These are phyloP conservation scores for Paraphaeosphaeria minitans DNA, from an alignment of 2,329 filamentous ascomycete species.

Conservation along the genomic window DNA sequence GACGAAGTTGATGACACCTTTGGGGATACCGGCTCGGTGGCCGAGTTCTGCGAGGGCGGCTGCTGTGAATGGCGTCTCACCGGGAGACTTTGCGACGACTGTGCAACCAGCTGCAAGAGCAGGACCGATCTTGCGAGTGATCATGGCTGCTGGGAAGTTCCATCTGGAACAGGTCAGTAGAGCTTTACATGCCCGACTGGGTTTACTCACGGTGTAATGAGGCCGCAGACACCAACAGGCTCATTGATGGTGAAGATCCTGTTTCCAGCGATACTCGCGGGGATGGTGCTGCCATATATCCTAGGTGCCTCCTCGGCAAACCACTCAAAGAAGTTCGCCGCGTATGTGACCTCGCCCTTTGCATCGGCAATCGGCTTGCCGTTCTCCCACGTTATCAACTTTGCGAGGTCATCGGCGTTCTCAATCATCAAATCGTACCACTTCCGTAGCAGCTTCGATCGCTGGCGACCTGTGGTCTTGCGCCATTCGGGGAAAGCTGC, in stretches of 20 bases:
- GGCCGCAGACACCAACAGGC: constrained; percentile 80
- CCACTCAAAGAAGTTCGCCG: constrained; percentile 50
- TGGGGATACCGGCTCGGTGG: constrained; percentile 84
- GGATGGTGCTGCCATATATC: constrained; percentile 70
- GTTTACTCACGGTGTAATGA: constrained; percentile 70
- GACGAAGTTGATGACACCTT: constrained; percentile 88
- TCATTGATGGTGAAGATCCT: constrained; percentile 80
- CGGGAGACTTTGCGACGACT: constrained; percentile 87
- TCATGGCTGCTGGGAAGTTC: constrained; percentile 72
- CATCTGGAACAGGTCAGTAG: constrained; percentile 55
- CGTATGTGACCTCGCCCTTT: constrained; percentile 48
- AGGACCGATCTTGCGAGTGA: constrained; percentile 59
- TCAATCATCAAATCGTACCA: constrained; percentile 83
- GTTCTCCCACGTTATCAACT: constrained; percentile 87
- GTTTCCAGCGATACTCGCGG: constrained; percentile 71
- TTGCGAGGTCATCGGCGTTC: constrained; percentile 80
- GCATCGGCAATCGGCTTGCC: constrained; percentile 74
- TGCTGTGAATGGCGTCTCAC: constrained; percentile 89
- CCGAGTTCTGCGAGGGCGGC: constrained; percentile 87
- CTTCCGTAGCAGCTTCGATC: constrained; percentile 73
- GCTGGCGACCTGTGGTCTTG: constrained; percentile 73
- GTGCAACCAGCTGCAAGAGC: constrained; percentile 94
- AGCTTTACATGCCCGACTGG: background rate
- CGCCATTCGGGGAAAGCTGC: constrained; percentile 75
- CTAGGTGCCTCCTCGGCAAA: constrained; percentile 48